phyloP scores from a whole-genome alignment of 768 basidiomycete species.

The Phaeotremella fagi region DNA sequence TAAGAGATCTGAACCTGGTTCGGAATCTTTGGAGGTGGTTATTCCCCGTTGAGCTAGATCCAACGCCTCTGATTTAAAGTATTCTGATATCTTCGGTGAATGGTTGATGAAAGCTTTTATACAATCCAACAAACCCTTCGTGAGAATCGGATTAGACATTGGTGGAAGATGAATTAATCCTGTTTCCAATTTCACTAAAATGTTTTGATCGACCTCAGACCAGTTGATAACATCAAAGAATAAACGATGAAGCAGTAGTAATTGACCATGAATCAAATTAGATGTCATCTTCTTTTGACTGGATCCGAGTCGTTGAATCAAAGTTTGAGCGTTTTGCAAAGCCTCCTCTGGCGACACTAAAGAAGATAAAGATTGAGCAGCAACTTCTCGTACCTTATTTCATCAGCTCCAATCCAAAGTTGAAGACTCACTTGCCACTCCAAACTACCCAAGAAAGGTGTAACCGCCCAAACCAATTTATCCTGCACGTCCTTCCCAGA shows the following conservation, averaged over 20 bases:
- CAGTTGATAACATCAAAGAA: slow-evolving; percentile 18
- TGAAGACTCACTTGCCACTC: slow-evolving; percentile 33
- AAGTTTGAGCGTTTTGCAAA: not conserved
- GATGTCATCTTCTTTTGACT: not conserved
- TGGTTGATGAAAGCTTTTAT: not conserved
- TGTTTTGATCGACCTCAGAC: not conserved
- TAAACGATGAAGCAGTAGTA: slow-evolving; percentile 9
- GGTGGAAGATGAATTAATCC: not conserved
- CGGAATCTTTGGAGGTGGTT: too few species aligned
- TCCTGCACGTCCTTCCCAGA: slow-evolving; percentile 11
- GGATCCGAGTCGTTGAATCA: not conserved
- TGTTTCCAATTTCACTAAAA: not conserved
- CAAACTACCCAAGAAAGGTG: slow-evolving; percentile 20
- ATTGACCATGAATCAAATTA: slow-evolving; percentile 12
- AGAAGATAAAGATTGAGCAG: slow-evolving; percentile 38
- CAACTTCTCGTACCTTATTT: slow-evolving; percentile 32
- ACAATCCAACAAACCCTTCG: slow-evolving; percentile 3
- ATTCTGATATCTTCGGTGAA: not conserved
- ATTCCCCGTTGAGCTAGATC: too few species aligned
- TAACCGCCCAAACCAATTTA: slow-evolving; percentile 10
- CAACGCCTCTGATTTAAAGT: not conserved
- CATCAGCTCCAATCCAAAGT: not conserved
- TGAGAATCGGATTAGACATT: not conserved
- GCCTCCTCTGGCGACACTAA: slow-evolving; percentile 20
- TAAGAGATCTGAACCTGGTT: slow-evolving; percentile 1